Conservation (phyloP, 352 stramenopile species). For the Phytophthora uliginosa region DNA sequence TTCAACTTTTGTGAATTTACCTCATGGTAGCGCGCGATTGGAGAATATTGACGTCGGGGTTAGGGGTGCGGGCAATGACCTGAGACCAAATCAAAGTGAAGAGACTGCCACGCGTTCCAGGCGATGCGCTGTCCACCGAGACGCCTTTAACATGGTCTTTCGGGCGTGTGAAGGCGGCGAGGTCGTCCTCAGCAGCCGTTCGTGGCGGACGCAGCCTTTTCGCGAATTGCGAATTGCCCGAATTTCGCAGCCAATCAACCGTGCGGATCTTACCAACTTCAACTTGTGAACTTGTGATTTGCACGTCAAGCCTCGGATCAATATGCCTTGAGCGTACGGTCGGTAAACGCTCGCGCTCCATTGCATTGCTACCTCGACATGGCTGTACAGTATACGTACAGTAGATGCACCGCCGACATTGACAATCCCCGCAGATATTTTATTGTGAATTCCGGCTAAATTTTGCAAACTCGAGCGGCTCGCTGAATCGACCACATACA, state of each 20-base stretch:
- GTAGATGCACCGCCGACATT: conserved; percentile 9
- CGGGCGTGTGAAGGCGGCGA: no score
- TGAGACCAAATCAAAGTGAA: conserved; percentile 1
- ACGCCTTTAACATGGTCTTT: background rate
- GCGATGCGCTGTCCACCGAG: conserved; percentile 13
- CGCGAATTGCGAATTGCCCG: conserved; percentile 7
- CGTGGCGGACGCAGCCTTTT: background rate
- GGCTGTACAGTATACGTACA: no score
- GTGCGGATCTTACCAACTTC: conserved; percentile 9
- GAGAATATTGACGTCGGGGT: conserved; percentile 14
- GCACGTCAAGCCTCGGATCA: background rate
- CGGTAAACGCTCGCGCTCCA: background rate
- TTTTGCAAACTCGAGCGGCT: no score
- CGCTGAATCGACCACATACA: no score
- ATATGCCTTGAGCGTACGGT: background rate
- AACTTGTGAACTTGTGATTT: conserved; percentile 24
- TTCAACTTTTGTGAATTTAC: background rate
- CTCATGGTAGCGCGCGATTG: conserved; percentile 11
- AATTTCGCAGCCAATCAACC: conserved; percentile 13
- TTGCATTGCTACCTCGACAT: background rate
- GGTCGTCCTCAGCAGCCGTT: background rate
- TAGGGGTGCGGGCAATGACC: conserved; percentile 7
- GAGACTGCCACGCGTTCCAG: conserved; percentile 3
- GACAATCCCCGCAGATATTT: conserved; percentile 10
- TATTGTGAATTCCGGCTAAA: no score